Evolutionary conservation across 2,329 filamentous ascomycete genomes (phyloP).

Genomic region (Aspergillus sp.): DNA sequence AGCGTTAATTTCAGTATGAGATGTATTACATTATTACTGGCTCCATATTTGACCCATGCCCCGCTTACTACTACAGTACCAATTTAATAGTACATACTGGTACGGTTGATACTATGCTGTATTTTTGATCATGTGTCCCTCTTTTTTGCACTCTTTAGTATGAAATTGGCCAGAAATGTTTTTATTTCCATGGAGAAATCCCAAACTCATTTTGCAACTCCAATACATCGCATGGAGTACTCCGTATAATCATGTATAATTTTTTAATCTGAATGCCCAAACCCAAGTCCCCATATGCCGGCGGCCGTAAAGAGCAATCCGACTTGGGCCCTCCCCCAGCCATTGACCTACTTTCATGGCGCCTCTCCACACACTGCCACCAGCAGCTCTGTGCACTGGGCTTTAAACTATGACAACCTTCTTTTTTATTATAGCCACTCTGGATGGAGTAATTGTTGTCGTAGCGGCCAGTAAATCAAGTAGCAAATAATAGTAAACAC

Average conservation of each 20-base stretch:
- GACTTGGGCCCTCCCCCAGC: conserved; percentile 7
- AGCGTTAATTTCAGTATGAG: background rate
- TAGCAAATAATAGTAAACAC: background rate
- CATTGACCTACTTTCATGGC: conserved; percentile 9
- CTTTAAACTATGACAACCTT: background rate
- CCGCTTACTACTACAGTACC: background rate
- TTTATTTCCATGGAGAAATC: too few species aligned
- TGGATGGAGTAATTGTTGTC: too few species aligned
- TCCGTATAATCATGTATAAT: background rate
- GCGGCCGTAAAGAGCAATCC: conserved; percentile 20
- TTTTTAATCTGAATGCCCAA: background rate
- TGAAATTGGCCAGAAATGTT: background rate
- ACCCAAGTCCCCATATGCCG: conserved; percentile 11
- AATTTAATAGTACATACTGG: too few species aligned
- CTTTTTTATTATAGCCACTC: too few species aligned
- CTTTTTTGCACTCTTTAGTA: too few species aligned
- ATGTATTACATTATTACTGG: background rate
- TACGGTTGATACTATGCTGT: background rate
- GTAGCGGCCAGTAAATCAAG: background rate
- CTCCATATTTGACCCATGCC: background rate
- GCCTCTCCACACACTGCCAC: conserved; percentile 20
- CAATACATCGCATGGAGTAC: too few species aligned
- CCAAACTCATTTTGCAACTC: too few species aligned
- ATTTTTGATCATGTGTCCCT: background rate
- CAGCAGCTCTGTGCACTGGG: conserved; percentile 10